Evolutionary conservation across 169 alveolate genomes (phyloP).

Genomic region (Theileria orientalis): DNA sequence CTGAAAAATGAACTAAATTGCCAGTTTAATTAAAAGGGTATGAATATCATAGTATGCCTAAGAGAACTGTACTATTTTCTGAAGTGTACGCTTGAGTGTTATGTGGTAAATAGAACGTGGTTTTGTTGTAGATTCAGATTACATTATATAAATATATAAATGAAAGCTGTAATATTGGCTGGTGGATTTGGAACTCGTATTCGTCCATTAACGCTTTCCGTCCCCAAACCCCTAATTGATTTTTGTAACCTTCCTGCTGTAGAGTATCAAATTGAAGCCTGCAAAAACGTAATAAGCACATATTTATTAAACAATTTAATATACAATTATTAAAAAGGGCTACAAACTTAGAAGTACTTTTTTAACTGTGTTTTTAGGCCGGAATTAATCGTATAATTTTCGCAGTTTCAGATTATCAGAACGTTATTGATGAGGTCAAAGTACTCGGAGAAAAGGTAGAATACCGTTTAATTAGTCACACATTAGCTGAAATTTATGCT

Average conservation of each 20-base stretch:
- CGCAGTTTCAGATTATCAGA: constrained; percentile 87
- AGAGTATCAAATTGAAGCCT: constrained; percentile 82
- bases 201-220: constrained; percentile 95
- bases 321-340: not conserved
- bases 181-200: constrained; percentile 99
- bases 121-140: too few relatives aligned
- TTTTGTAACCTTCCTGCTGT: constrained; percentile 94
- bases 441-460: constrained; percentile 76
- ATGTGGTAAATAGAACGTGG: too few relatives aligned
- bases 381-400: constrained; percentile 85
- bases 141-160: constrained; percentile 36
- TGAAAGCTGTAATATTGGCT: constrained; percentile 96
- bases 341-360: not conserved
- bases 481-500: not conserved
- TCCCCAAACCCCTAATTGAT: constrained; percentile 95
- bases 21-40: too few relatives aligned
- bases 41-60: too few relatives aligned
- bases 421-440: constrained; percentile 75
- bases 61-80: too few relatives aligned
- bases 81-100: too few relatives aligned
- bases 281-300: constrained; percentile 43
- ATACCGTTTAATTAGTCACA: not conserved
- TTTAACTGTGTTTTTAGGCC: constrained; percentile 48
- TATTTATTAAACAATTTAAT: not conserved
- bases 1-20: too few relatives aligned